These are phyloP conservation scores for Colletotrichum sp. DNA, from an alignment of 2,329 filamentous ascomycete genomes.

Conservation along the genomic window DNA sequence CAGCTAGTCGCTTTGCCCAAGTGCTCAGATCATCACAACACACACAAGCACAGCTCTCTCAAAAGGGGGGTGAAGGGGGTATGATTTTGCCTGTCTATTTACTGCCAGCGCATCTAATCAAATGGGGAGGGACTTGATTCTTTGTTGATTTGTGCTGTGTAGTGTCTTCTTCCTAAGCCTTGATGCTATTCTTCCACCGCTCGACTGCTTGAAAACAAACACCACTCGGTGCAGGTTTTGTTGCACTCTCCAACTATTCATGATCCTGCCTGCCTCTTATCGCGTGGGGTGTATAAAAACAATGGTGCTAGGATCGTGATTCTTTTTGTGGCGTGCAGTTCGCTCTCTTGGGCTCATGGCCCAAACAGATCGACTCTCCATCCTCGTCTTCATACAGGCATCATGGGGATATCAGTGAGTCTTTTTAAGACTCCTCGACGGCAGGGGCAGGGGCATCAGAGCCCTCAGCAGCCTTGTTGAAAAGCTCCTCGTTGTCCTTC, in stretches of 20 bases:
- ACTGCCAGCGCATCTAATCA: conserved; percentile 8
- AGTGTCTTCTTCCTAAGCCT: conserved; percentile 21
- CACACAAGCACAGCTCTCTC: neutral
- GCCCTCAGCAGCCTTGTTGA: conserved; percentile 54
- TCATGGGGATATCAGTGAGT: neutral
- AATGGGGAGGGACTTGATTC: conserved; percentile 11
- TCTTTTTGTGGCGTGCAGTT: neutral
- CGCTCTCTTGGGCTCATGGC: neutral
- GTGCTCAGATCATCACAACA: neutral
- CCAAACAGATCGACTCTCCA: neutral
- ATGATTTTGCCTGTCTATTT: conserved; percentile 9
- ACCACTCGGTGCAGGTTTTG: conserved; percentile 20
- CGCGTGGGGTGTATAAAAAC: conserved; percentile 3
- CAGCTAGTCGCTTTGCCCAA: neutral
- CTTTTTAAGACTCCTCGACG: conserved; percentile 11
- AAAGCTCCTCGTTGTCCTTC: conserved; percentile 91
- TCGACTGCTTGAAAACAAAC: conserved; percentile 14
- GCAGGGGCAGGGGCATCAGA: conserved; percentile 27
- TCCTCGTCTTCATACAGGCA: neutral
- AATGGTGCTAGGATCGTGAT: conserved; percentile 16
- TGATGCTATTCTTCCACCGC: conserved; percentile 19
- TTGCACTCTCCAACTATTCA: conserved; percentile 16
- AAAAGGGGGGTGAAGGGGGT: neutral
- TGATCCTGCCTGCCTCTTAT: conserved; percentile 9
- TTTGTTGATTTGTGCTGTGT: conserved; percentile 13